phyloP scores from a whole-genome alignment of 2,329 filamentous ascomycete genomes.

The Exophiala phaeomuriformis region DNA sequence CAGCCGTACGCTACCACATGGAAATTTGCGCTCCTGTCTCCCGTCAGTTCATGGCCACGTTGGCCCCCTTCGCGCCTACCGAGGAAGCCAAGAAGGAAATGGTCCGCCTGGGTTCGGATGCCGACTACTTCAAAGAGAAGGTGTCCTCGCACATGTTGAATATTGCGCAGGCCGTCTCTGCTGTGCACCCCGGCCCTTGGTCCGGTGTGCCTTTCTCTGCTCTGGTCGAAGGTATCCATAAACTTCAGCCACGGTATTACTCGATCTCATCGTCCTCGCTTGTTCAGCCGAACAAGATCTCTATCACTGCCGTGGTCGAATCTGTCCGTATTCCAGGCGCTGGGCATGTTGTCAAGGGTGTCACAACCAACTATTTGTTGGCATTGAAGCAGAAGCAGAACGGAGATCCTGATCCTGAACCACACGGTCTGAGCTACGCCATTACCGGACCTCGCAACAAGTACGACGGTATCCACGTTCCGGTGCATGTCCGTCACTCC shows the following conservation, averaged over 20 bases:
- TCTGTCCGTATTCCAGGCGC: conserved; percentile 70
- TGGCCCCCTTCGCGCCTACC: conserved; percentile 82
- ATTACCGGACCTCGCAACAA: conserved; percentile 89
- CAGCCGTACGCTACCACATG: conserved; percentile 88
- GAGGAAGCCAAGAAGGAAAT: conserved; percentile 82
- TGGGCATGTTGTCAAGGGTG: conserved; percentile 75
- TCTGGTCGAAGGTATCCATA: conserved; percentile 86
- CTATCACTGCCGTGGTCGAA: conserved; percentile 92
- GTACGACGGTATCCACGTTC: conserved; percentile 90
- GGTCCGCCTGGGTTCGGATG: conserved; percentile 80
- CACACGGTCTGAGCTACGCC: conserved; percentile 77
- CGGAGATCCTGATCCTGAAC: conserved; percentile 70
- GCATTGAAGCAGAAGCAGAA: conserved; percentile 97
- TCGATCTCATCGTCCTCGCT: conserved; percentile 96
- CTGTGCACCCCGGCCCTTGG: conserved; percentile 69
- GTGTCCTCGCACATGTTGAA: conserved; percentile 77
- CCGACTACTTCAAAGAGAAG: conserved; percentile 88
- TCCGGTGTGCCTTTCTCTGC: conserved; percentile 82
- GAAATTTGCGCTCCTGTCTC: conserved; percentile 94
- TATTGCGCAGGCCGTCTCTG: conserved; percentile 75
- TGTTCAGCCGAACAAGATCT: conserved; percentile 89
- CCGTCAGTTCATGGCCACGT: conserved; percentile 81
- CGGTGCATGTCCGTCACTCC: conserved; percentile 91
- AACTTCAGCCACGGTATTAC: conserved; percentile 97
- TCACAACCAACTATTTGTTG: conserved; percentile 92